Base-by-base conservation (phyloP, 2,329 filamentous ascomycete genomes). In the Basipetospora sp. region DNA sequence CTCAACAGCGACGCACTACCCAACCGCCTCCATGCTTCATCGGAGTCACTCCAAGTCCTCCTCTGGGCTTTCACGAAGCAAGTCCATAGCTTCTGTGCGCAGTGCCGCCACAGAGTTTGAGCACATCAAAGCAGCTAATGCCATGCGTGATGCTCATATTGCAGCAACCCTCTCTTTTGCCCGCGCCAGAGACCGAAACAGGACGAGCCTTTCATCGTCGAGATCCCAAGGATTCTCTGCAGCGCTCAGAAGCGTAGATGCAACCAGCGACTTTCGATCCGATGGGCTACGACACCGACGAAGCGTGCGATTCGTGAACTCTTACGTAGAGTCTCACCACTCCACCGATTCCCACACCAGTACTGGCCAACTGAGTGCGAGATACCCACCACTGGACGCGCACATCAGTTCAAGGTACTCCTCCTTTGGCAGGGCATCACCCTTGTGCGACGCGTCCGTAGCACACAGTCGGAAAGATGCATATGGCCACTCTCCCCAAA, bases 151-250 rank as follows among this genome's bases (percentile, higher is more conserved):
- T 52, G 77, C 77, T 6, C 67, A 73, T 28, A 64, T 69, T 28
- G 77, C 77, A 16, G 77, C 77, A 6, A 58, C 62, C 25, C 59
- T 75, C 47, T 78, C 77, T 2, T 81, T 71, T 49, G 52, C 58
- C 5, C 62, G 67, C 42, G 67, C 69, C n/a, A 60, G 60, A 38
- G 58, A 59, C 26, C 57, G 60, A 10, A 56, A 49, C 28, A 57
- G 48, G 40, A 49, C 50, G 19, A 58, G 60, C 34, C 46, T 50
- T 37, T 8, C 60, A 55, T 53, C 41, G 31, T 43, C 40, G 18
- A 6, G 6, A 6, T 25, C 22, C 6, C 11, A 25, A 25, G 6
- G 22, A 6, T 11, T 6, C 11, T 6, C 22, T 25, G n/a, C 43
- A 47, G 13, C 43, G 42, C 11, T 36, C 41, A 14, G 8, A 15